phyloP scores from a whole-genome alignment of 192 early-diverging fungal species.

The Coemansia sp. region DNA sequence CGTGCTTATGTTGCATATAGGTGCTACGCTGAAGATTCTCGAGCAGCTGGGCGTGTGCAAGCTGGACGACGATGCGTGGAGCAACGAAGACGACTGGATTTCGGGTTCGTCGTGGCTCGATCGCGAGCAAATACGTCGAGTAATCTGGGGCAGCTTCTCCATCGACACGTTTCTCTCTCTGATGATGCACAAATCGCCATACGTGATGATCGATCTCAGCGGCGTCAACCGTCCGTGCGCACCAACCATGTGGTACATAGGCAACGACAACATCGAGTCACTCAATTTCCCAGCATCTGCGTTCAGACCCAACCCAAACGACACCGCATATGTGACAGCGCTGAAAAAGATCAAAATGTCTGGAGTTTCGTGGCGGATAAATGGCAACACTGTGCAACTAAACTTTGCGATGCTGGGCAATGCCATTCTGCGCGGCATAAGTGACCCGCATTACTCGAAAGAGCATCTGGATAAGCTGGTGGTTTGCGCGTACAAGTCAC shows the following conservation, averaged over 20 bases:
- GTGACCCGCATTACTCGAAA: conserved; percentile 34
- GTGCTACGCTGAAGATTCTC: conserved; percentile 34
- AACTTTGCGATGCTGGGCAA: conserved; percentile 50
- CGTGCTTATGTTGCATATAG: conserved; percentile 4
- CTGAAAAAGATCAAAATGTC: conserved; percentile 31
- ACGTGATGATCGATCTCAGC: conserved; percentile 42
- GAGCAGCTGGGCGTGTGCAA: conserved; percentile 48
- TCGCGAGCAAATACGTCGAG: conserved; percentile 45
- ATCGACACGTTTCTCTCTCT: conserved; percentile 45
- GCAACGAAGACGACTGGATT: conserved; percentile 38
- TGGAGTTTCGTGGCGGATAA: conserved; percentile 36
- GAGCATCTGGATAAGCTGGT: conserved; percentile 34
- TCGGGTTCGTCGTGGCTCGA: conserved; percentile 44
- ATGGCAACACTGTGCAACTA: conserved; percentile 41
- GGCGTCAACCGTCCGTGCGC: conserved; percentile 51
- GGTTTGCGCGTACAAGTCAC: conserved; percentile 18
- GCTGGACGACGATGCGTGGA: conserved; percentile 41
- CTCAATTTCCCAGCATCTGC: conserved; percentile 6
- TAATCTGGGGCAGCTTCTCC: conserved; percentile 46
- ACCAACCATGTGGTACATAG: conserved; percentile 45
- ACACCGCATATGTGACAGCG: conserved; percentile 36
- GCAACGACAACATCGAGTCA: conserved; percentile 41
- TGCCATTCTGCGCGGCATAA: conserved; percentile 33
- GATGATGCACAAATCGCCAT: conserved; percentile 43
- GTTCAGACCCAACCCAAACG: conserved; percentile 18